Percentiles rank a stretch among this genome's conserved stretches.
Evolutionary conservation across 2,329 filamentous ascomycete genomes (phyloP).

Genomic region (Bisporella sp.): DNA sequence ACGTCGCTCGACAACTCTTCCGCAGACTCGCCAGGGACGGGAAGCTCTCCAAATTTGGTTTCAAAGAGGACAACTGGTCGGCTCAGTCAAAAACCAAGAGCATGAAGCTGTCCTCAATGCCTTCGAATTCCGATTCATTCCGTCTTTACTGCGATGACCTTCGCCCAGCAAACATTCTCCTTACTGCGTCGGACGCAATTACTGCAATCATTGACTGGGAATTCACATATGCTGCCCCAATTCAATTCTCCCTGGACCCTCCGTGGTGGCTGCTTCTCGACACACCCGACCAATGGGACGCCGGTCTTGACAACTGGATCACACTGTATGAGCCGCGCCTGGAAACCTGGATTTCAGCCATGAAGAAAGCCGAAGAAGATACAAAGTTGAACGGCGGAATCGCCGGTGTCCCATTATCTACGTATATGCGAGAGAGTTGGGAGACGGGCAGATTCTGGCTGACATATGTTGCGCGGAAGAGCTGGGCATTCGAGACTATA

Average conservation of each 20-base stretch:
- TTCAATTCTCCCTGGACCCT: conserved; percentile 29
- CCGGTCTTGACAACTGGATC: conserved; percentile 26
- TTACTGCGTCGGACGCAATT: conserved; percentile 23
- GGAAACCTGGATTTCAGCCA: conserved; percentile 26
- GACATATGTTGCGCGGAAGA: conserved; percentile 31
- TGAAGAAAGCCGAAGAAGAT: conserved; percentile 28
- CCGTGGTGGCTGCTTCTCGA: conserved; percentile 35
- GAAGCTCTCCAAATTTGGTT: conserved; percentile 13
- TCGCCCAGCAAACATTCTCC: conserved; percentile 27
- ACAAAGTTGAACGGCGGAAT: not conserved
- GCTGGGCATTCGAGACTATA: conserved; percentile 32
- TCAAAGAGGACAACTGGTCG: conserved; percentile 25
- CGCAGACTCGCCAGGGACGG: conserved; percentile 26
- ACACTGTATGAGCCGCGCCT: conserved; percentile 27
- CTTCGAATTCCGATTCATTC: conserved; percentile 11
- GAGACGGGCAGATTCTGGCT: conserved; percentile 28
- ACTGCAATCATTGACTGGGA: conserved; percentile 36
- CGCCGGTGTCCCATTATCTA: conserved; percentile 12
- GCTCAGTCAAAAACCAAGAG: conserved; percentile 9
- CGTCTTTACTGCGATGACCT: conserved; percentile 31
- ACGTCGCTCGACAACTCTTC: conserved; percentile 32
- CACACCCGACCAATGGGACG: conserved; percentile 27
- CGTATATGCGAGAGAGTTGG: conserved; percentile 33
- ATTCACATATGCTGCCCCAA: conserved; percentile 29
- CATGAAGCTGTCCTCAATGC: conserved; percentile 9